Evolutionary conservation across 495 filamentous ascomycete species (phyloP).

Genomic region (Immersiella caudata): DNA sequence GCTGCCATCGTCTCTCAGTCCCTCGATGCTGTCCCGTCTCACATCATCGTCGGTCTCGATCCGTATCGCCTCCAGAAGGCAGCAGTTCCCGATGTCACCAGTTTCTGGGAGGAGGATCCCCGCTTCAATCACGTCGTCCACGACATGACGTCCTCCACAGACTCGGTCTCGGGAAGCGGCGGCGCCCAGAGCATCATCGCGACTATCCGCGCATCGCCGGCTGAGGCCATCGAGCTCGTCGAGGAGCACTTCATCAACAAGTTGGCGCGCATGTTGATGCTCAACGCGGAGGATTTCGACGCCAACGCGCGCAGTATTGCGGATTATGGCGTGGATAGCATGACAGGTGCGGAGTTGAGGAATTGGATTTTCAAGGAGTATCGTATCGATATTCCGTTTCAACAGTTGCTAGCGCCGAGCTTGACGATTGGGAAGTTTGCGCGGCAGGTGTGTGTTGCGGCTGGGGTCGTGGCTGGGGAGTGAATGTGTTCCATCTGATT

Average conservation of each 20-base stretch:
- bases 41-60: slow-evolving; percentile 42
- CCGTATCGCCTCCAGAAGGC: slow-evolving; percentile 31
- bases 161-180: slow-evolving; percentile 7
- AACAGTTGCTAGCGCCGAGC: slow-evolving; percentile 33
- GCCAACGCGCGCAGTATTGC: slow-evolving; percentile 34
- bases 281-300: slow-evolving; percentile 33
- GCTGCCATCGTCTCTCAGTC: slow-evolving; percentile 27
- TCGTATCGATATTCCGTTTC: slow-evolving; percentile 44
- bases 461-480: slow-evolving; percentile 7
- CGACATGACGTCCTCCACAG: slow-evolving; percentile 13
- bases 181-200: neutral
- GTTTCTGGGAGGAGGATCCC: slow-evolving; percentile 32
- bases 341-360: slow-evolving; percentile 52
- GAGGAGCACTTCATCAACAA: slow-evolving; percentile 35
- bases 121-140: slow-evolving; percentile 19
- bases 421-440: slow-evolving; percentile 9
- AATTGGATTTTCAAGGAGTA: slow-evolving; percentile 53
- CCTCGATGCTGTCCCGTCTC: neutral
- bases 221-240: slow-evolving; percentile 7
- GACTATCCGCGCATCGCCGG: neutral
- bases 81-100: slow-evolving; percentile 21
- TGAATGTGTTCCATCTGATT: too few relatives aligned
- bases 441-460: neutral
- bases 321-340: slow-evolving; percentile 49
- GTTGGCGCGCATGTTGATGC: slow-evolving; percentile 38